Evolutionary conservation across 176 grass and related monocot genomes (phyloP), one percentile per base, ranked within the genome.

Genomic region (Pharus latifolius): DNA sequence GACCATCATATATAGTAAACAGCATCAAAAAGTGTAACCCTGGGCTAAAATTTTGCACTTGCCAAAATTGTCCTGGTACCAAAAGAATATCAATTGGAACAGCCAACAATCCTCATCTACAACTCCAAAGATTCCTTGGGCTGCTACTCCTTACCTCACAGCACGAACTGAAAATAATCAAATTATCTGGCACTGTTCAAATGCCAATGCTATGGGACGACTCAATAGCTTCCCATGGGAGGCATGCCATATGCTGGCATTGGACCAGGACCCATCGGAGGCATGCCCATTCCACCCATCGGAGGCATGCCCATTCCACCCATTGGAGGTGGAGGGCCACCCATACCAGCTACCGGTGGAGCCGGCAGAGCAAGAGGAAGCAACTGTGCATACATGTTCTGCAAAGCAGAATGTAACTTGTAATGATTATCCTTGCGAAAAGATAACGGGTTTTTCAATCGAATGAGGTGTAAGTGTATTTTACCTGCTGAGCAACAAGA

Each of bases 311-410:
- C 89, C 93, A 92, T 92, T 2, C 78, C 82, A 1, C 64, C 69
- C 79, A 94, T 89, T 1, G 88, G 82, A 59, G 85, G 79, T 6
- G 90, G 84, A 62, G 72, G 69, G 9, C 79, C 86, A 0, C 82
- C 88, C 88, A 92, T 90, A 30, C 94, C 89, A 52, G 88, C 78
- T 18, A 84, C 73, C 7, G 90, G 90, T 30, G 94, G 94, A 10
- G 94, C 89, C 23, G 89, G 94, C 49, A 98, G 68, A 27, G 94
- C 94, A 10, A 98, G 89, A 56, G 89, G 94, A 72, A 98, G 89
- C 67, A 98, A 68, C 41, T 90, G 94, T 0, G 94, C 94, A 20
- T 93, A 93, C 94, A 98, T 98, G 71, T 98, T 93, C 94, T 98
- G 90, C 84, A 72, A 27, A 79, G 77, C 18, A n/a, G 8, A 70